Percentiles rank a stretch among this genome's conserved stretches.
Conservation (phyloP, 768 basidiomycete species). For the Cystobasidium tubakii region DNA sequence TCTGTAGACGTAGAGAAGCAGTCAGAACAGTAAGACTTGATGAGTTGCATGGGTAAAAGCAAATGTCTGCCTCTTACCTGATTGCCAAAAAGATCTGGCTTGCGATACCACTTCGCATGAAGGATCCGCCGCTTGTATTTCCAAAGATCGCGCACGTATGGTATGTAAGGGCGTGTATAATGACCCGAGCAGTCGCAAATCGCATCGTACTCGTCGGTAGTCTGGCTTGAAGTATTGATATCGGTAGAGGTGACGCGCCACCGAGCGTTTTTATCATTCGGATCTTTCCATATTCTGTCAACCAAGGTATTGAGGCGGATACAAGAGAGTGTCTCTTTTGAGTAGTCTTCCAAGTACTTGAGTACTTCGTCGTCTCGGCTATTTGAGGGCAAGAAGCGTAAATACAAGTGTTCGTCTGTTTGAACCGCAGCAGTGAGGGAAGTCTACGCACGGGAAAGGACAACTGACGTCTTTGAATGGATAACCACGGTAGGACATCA, state of each 20-base stretch:
- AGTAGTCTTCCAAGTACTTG: constrained; percentile 38
- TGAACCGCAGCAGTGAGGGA: not conserved
- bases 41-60: not conserved
- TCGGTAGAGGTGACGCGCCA: constrained; percentile 47
- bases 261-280: constrained; percentile 2
- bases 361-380: constrained; percentile 38
- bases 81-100: constrained; percentile 45
- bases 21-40: not conserved
- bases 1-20: constrained; percentile 29
- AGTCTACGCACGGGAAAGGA: not conserved
- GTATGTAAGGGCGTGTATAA: constrained; percentile 48
- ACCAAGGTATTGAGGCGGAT: constrained; percentile 40
- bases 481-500: not conserved
- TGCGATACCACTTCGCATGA: constrained; percentile 49
- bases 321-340: not conserved
- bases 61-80: constrained; percentile 36
- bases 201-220: constrained; percentile 46
- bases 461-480: not conserved
- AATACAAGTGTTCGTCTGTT: not conserved
- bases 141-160: constrained; percentile 46
- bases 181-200: constrained; percentile 50
- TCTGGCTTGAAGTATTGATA: constrained; percentile 38
- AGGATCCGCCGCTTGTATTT: constrained; percentile 47
- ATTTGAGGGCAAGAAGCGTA: constrained; percentile 17
- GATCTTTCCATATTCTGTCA: constrained; percentile 29